Evolutionary conservation across 257 asterid genomes (phyloP), one percentile per base, ranked within the genome.

Genomic region (Gardenia jasminoides): DNA sequence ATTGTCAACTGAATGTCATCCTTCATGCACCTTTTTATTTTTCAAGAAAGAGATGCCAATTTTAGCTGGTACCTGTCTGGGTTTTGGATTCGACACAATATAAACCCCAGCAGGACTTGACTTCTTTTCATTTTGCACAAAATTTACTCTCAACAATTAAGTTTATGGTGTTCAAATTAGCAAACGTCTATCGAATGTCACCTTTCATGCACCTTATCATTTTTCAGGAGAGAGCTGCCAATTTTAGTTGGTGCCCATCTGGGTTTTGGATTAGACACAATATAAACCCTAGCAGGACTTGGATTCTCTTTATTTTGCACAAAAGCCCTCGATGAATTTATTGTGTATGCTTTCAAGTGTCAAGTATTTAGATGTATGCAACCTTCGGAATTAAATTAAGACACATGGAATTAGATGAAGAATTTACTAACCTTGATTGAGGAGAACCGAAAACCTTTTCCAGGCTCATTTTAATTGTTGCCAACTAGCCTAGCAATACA

Each of bases 401-500:
- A 59, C 41, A 39, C 12, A 4, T 36, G 41, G 4, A 36, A 13
- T 10, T 66, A 17, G 41, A 64, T 3, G 28, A 0, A 17, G 8
- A 22, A 1, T 33, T 20, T 59, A 24, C 31, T 24, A 36, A 89
- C 96, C 93, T 89, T 70, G 84, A 17, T 5, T 36, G 41, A 76
- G 12, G 64, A 31, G 31, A 82, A 69, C 26, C 11, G 81, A 73
- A 28, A 70, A 28, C 59, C 72, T 30, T 74, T 50, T 31, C 47
- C 79, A 33, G 65, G 54, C 12, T 67, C 24, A 36, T 28, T 67
- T 75, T 65, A 61, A n/a, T 79, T 58, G 58, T 73, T 48, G 67
- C 87, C 86, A 20, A 85, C 54, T 24, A 70, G 78, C 69, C 92
- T 85, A 77, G 92, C 92, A 78, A 76, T 72, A 78, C 86, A 87